Conservation (phyloP, 2,329 filamentous ascomycete genomes). For the Diaporthe longicolla region DNA sequence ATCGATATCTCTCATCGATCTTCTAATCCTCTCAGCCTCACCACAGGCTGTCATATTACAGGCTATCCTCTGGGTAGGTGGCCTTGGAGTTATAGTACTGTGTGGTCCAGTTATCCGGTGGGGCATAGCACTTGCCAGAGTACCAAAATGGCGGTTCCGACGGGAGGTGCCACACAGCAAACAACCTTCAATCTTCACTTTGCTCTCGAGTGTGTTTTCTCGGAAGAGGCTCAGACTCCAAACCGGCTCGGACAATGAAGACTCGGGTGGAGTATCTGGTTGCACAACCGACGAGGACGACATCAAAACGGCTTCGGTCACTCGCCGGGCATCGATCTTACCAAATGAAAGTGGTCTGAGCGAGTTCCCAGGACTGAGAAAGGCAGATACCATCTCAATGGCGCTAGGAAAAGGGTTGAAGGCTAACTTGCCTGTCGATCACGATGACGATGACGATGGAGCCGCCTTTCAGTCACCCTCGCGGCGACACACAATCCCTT, state of each 20-base stretch:
- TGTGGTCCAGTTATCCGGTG: conserved; percentile 83
- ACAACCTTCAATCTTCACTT: conserved; percentile 55
- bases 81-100: conserved; percentile 79
- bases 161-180: conserved; percentile 60
- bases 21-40: conserved; percentile 82
- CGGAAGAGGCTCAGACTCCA: conserved; percentile 50
- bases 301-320: background rate
- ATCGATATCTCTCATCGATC: conserved; percentile 84
- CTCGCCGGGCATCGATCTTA: conserved; percentile 31
- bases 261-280: conserved; percentile 51
- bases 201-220: conserved; percentile 51
- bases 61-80: conserved; percentile 87
- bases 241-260: conserved; percentile 51
- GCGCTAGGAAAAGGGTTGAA: conserved; percentile 6
- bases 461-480: conserved; percentile 20
- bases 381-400: conserved; percentile 24
- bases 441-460: conserved; percentile 3
- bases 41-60: conserved; percentile 90
- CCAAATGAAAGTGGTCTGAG: conserved; percentile 1
- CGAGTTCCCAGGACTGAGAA: conserved; percentile 24
- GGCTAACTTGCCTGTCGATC: background rate
- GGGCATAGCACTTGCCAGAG: conserved; percentile 87
- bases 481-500: conserved; percentile 69
- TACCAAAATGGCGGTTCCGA: conserved; percentile 92
- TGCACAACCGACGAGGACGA: conserved; percentile 49